Evolutionary conservation across 805 yeast species (phyloP), one percentile per base, ranked within the genome.

Genomic region (Wickerhamiella slavikovae): DNA sequence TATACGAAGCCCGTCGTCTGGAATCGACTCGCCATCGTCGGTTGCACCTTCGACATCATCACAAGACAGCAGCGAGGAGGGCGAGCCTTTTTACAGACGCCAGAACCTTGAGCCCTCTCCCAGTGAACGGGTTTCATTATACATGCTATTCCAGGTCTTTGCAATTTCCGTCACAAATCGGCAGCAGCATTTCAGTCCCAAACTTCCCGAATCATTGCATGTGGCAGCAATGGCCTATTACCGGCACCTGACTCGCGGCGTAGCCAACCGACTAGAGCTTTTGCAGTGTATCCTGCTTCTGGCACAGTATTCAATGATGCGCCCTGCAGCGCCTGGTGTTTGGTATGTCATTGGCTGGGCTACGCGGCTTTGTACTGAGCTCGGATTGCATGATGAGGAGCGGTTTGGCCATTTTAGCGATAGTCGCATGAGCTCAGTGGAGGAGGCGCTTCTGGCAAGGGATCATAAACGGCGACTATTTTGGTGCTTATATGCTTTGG

Each of bases 301-400:
- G 24, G 68, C 85, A 0, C 45, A 72, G 4, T 82, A 75, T 45
- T 68, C 91, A 1, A 60, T 74, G 20, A 79, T 82, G 93, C 61
- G 93, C 33, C 94, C 94, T 0, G 71, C 85, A 1, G 66, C 67
- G 10, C 93, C 93, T 0, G 89, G 93, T 3, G 79, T 78, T n/a
- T 82, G 95, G 95, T 78, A 78, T 46, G 68, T 76, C 3, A 54
- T 78, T 38, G 93, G 93, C 0, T 66, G 78, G 2, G 82, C 85
- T 0, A 50, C 79, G 29, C 60, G 94, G 35, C 50, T 78, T 29
- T 71, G 85, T 40, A 78, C 80, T 17, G 94, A 82, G 49, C 49
- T 82, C 35, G 93, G 92, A 1, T 55, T 82, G 5, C 94, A 82
- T 48, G 67, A 69, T 22, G 93, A 80, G 42, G 45, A 47, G 14